phyloP scores from a whole-genome alignment of 2,329 filamentous ascomycete genomes.

The Fusarium solani-melongenae region DNA sequence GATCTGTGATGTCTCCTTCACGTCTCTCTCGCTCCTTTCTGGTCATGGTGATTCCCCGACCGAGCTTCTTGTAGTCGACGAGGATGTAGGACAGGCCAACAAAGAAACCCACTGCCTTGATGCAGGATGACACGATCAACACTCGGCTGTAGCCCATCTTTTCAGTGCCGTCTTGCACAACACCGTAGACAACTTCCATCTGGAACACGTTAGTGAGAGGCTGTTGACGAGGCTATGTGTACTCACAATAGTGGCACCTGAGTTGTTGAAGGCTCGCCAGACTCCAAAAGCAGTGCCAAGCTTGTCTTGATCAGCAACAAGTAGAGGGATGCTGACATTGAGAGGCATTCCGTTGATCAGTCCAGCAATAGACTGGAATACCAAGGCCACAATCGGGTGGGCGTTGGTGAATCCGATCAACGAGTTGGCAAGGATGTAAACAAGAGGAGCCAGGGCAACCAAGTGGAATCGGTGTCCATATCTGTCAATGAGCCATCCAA shows the following conservation, averaged over 20 bases:
- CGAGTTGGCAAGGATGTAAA: slow-evolving; percentile 34
- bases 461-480: slow-evolving; percentile 41
- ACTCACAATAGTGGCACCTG: slow-evolving; percentile 38
- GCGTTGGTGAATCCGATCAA: slow-evolving; percentile 36
- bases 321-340: slow-evolving; percentile 37
- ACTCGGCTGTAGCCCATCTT: slow-evolving; percentile 32
- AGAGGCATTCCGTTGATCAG: slow-evolving; percentile 39
- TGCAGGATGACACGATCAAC: slow-evolving; percentile 22
- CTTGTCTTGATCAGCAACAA: slow-evolving; percentile 39
- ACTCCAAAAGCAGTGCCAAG: slow-evolving; percentile 40
- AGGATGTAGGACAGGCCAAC: slow-evolving; percentile 33
- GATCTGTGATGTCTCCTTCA: slow-evolving; percentile 26
- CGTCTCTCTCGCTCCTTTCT: slow-evolving; percentile 21
- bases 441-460: slow-evolving; percentile 33
- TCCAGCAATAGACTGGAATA: slow-evolving; percentile 29
- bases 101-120: slow-evolving; percentile 35
- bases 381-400: slow-evolving; percentile 34
- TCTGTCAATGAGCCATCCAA: slow-evolving; percentile 34
- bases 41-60: slow-evolving; percentile 37
- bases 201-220: neutral
- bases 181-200: slow-evolving; percentile 41
- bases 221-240: neutral
- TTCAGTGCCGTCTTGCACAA: slow-evolving; percentile 35
- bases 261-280: slow-evolving; percentile 40
- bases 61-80: slow-evolving; percentile 32